Evolutionary conservation across 2,329 filamentous ascomycete species (phyloP).

Genomic region (Phialophora chinensis): DNA sequence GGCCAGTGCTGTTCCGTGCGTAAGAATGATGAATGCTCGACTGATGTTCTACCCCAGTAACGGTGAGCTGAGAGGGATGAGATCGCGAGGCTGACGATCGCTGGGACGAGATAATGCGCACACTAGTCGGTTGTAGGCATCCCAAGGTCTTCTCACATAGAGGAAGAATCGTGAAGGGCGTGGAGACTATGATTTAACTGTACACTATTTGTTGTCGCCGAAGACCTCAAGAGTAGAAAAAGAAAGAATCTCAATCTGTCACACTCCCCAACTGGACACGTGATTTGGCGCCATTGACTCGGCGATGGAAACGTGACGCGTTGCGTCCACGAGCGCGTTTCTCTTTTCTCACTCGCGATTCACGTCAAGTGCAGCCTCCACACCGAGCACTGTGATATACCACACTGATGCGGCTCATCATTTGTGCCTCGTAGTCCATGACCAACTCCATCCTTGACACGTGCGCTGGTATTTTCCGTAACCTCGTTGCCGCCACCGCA

Average conservation of each 20-base stretch:
- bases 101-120: background rate
- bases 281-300: background rate
- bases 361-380: background rate
- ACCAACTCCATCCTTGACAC: slow-evolving; percentile 22
- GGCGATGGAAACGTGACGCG: background rate
- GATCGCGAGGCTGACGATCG: background rate
- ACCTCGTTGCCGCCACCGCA: slow-evolving; percentile 25
- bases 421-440: slow-evolving; percentile 27
- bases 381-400: background rate
- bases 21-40: background rate
- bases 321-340: slow-evolving; percentile 1
- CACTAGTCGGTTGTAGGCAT: background rate
- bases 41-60: background rate
- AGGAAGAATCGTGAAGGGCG: background rate
- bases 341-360: background rate
- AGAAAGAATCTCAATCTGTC: background rate
- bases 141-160: background rate
- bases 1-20: background rate
- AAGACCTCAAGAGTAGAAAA: background rate
- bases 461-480: slow-evolving; percentile 27
- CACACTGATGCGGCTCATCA: slow-evolving; percentile 4
- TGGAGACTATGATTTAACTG: background rate
- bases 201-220: background rate
- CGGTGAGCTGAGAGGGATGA: background rate
- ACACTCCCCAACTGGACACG: background rate